Evolutionary conservation across 2,329 filamentous ascomycete species (phyloP).

Genomic region (Trichoderma afroharzianum): DNA sequence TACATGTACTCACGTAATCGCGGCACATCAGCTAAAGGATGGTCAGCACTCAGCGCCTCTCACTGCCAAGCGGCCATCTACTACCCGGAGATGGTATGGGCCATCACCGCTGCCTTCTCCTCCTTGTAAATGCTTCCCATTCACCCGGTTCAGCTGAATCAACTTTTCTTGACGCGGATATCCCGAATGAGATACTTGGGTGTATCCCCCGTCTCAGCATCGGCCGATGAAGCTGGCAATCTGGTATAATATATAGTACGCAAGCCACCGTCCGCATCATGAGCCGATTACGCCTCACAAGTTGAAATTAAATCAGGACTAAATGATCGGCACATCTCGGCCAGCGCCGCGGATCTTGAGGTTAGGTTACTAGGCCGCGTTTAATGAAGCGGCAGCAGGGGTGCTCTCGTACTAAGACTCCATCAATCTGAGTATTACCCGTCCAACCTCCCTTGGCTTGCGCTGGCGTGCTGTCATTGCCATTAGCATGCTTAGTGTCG

Average conservation of each 20-base stretch:
- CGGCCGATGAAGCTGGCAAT: neutral
- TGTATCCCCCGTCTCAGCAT: neutral
- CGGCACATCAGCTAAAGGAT: neutral
- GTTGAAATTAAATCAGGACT: neutral
- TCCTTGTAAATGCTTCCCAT: neutral
- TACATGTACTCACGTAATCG: neutral
- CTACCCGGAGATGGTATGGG: neutral
- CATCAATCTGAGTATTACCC: neutral
- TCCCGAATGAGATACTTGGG: too few species aligned
- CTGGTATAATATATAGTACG: neutral
- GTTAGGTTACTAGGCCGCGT: neutral
- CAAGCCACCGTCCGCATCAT: neutral
- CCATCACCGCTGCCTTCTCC: neutral
- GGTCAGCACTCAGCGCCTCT: neutral
- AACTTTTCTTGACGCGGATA: neutral
- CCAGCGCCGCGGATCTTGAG: neutral
- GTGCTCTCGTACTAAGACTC: neutral
- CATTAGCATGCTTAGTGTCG: neutral
- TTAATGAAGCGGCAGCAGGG: neutral
- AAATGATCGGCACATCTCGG: slow-evolving; percentile 1
- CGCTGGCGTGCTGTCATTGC: neutral
- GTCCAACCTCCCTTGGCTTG: neutral
- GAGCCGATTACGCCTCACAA: too few species aligned
- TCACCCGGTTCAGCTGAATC: neutral
- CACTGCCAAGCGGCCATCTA: neutral